Percentiles rank a stretch among this genome's conserved stretches.
phyloP scores from a whole-genome alignment of 176 grass and related monocot genomes.

The Leersia perrieri region DNA sequence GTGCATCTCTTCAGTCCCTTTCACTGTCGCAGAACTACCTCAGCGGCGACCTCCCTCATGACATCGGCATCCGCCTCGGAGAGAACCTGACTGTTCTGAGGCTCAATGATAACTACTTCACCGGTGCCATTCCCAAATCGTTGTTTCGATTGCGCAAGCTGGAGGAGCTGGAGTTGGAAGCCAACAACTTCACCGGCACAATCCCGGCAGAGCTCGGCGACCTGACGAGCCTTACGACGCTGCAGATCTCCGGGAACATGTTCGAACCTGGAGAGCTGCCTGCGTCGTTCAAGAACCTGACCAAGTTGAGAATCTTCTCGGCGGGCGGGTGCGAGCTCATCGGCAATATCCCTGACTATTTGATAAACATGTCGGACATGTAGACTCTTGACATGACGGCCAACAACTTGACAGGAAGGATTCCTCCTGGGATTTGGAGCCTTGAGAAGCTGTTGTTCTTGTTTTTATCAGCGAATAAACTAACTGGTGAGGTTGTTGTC shows the following conservation, averaged over 20 bases:
- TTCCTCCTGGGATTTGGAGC: conserved; percentile 62
- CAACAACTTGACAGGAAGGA: conserved; percentile 46
- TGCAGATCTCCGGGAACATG: conserved; percentile 32
- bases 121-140: conserved; percentile 37
- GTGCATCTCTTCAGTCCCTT: conserved; percentile 38
- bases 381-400: neutral
- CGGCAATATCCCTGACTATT: conserved; percentile 41
- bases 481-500: conserved; percentile 31
- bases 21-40: conserved; percentile 50
- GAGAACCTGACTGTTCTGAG: conserved; percentile 30
- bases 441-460: conserved; percentile 29
- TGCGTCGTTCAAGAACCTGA: conserved; percentile 45
- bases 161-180: conserved; percentile 21
- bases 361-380: conserved; percentile 30
- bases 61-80: conserved; percentile 35
- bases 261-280: conserved; percentile 43
- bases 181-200: conserved; percentile 37
- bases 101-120: conserved; percentile 39
- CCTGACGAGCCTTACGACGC: conserved; percentile 29
- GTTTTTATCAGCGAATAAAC: neutral
- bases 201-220: conserved; percentile 48
- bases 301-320: conserved; percentile 10
- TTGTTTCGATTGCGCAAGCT: conserved; percentile 36
- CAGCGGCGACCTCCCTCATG: conserved; percentile 34
- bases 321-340: conserved; percentile 15